These are phyloP conservation scores for Candida tallmaniae DNA, from an alignment of 805 yeast species.

Conservation along the genomic window DNA sequence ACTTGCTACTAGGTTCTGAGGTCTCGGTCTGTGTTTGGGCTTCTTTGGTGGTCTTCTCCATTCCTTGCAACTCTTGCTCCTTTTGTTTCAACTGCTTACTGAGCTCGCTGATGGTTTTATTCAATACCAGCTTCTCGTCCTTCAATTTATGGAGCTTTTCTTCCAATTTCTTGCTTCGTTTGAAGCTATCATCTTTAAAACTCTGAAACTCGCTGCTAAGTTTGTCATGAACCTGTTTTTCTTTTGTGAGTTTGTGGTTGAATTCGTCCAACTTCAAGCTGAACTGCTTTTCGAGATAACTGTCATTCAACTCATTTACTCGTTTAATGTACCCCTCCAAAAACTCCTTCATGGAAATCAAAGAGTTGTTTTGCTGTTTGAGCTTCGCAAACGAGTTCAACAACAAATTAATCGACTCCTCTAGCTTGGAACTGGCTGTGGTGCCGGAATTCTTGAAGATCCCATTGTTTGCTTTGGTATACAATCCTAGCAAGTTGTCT, in stretches of 20 bases:
- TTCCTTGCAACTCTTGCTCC: conserved; percentile 2
- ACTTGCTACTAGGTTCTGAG: neutral
- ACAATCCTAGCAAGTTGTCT: conserved; percentile 46
- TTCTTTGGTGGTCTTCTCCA: neutral
- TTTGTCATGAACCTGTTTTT: conserved; percentile 6
- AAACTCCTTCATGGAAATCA: conserved; percentile 52
- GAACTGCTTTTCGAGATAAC: conserved; percentile 19
- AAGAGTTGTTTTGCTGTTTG: conserved; percentile 53
- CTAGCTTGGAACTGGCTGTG: conserved; percentile 51
- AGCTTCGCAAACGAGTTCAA: conserved; percentile 53
- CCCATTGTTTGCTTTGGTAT: conserved; percentile 47
- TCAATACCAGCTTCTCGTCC: conserved; percentile 8
- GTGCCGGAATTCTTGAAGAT: conserved; percentile 57
- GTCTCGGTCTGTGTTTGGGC: neutral
- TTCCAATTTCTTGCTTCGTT: conserved; percentile 5
- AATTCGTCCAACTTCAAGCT: conserved; percentile 7
- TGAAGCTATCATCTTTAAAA: conserved; percentile 7
- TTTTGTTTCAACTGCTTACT: conserved; percentile 2
- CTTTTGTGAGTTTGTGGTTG: conserved; percentile 5
- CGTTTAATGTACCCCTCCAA: conserved; percentile 42
- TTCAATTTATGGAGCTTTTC: conserved; percentile 6
- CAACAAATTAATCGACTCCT: conserved; percentile 50
- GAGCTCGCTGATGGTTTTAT: conserved; percentile 3
- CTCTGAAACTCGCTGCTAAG: conserved; percentile 4
- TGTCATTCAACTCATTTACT: conserved; percentile 22